Conservation (phyloP, 306 rosid species). For the Medicago ruthenica region DNA sequence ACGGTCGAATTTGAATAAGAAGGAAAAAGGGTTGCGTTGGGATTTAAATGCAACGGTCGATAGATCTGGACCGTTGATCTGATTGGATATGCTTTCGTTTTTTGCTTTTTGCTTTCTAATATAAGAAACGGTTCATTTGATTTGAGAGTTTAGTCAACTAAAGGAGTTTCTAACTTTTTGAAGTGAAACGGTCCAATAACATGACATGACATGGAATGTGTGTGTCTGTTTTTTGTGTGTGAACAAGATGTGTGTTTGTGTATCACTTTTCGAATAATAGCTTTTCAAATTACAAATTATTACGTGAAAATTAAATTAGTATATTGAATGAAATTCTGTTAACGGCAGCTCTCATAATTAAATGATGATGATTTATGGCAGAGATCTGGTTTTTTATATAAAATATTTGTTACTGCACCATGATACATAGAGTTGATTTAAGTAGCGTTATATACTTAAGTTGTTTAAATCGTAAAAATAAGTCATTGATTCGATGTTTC, state of each 20-base stretch:
- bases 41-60: constrained; percentile 65
- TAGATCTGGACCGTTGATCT: constrained; percentile 48
- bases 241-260: neutral
- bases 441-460: neutral
- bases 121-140: constrained; percentile 38
- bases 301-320: neutral
- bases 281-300: neutral
- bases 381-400: neutral
- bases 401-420: neutral
- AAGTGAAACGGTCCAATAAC: constrained; percentile 28
- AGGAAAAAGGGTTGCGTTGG: constrained; percentile 28
- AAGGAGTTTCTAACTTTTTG: constrained; percentile 9
- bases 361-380: neutral
- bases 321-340: neutral
- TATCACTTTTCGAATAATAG: no score
- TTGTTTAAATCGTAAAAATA: neutral
- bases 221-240: neutral
- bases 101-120: neutral
- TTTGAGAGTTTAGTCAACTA: constrained; percentile 4
- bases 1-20: constrained; percentile 68
- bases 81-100: neutral
- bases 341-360: neutral
- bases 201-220: neutral
- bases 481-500: neutral
- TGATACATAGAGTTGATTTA: neutral